Percentiles rank a stretch among this genome's conserved stretches.
These are phyloP conservation scores for Butyriboletus appendiculatus DNA, from an alignment of 1,284 basidiomycete species.

Conservation along the genomic window DNA sequence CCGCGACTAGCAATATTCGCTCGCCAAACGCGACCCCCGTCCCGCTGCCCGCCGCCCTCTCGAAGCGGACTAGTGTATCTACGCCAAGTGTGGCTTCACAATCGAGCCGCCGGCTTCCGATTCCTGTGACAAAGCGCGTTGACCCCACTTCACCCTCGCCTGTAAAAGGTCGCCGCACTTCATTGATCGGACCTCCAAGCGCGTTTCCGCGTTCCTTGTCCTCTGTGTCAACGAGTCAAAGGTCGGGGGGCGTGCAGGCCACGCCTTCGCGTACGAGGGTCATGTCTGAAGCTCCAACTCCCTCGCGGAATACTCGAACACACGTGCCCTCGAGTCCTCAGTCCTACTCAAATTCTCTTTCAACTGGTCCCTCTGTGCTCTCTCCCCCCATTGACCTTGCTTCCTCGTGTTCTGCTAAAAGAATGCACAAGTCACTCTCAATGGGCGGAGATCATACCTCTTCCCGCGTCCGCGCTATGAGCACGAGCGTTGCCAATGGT, in stretches of 20 bases:
- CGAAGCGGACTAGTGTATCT: constrained; percentile 22
- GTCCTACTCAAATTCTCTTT: constrained; percentile 24
- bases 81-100: constrained; percentile 21
- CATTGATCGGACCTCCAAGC: constrained; percentile 34
- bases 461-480: constrained; percentile 25
- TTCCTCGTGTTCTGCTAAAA: constrained; percentile 26
- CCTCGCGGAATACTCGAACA: constrained; percentile 22
- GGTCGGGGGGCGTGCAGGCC: constrained; percentile 26
- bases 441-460: constrained; percentile 14
- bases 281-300: constrained; percentile 32
- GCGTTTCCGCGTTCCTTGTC: constrained; percentile 33
- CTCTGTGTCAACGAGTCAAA: constrained; percentile 28
- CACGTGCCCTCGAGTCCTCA: constrained; percentile 24
- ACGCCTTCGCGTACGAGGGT: constrained; percentile 41
- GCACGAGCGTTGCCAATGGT: constrained; percentile 12
- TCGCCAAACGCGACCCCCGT: constrained; percentile 37
- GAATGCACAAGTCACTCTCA: constrained; percentile 18
- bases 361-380: constrained; percentile 16
- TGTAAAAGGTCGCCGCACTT: constrained; percentile 27
- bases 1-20: constrained; percentile 15
- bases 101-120: constrained; percentile 24
- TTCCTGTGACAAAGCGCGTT: constrained; percentile 20
- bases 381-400: constrained; percentile 26
- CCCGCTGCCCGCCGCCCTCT: constrained; percentile 18
- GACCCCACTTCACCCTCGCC: constrained; percentile 30